Base-by-base conservation (phyloP, 2,329 filamentous ascomycete genomes). In the Purpureocillium takamizusanense region DNA sequence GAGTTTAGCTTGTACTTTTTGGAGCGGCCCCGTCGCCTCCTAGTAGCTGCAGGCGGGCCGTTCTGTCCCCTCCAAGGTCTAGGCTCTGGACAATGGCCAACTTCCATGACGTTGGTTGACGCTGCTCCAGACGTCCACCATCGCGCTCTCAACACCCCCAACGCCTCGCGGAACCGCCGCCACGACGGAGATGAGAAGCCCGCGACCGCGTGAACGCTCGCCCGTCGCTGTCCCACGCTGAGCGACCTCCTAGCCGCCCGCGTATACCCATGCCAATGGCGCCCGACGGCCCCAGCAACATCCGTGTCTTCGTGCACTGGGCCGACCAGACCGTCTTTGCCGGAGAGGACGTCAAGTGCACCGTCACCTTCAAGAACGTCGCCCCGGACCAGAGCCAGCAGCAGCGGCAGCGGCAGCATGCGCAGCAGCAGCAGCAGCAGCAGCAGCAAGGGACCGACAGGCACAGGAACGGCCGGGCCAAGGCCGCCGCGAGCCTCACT, bases 271-370 rank as follows among this genome's bases (percentile, higher is more conserved):
- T n/a, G n/a, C n/a, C 50, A 56, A 76, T 75, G 71, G 59, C 69
- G 49, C 60, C 67, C 49, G 67, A 72, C 52, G 57, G 53, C 48
- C 52, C 59, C 44, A 69, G 67, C 64, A 90, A 94, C 69, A 87
- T 98, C 59, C 85, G 89, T 61, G 90, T 95, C 63, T 95, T 90
- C 61, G 86, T 98, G 61, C 81, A 83, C 66, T 98, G 90, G 85
- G 83, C 87, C 60, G 86, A 94, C 57, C 81, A 90, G 61, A 89
- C 86, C 45, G 86, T 98, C 53, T 98, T 97, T 65, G 86, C 92
- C 41, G 92, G 92, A 62, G 92, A 98, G 70, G 84, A 95, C 56
- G 77, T 97, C 55, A 86, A 89, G 66, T 97, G 92, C 65, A 88
- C 82, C 49, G 94, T 98, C 60, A 95, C 86, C 36, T 98, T 98